phyloP scores from a whole-genome alignment of 352 stramenopile genomes.

The Aphanomyces cochlioides region DNA sequence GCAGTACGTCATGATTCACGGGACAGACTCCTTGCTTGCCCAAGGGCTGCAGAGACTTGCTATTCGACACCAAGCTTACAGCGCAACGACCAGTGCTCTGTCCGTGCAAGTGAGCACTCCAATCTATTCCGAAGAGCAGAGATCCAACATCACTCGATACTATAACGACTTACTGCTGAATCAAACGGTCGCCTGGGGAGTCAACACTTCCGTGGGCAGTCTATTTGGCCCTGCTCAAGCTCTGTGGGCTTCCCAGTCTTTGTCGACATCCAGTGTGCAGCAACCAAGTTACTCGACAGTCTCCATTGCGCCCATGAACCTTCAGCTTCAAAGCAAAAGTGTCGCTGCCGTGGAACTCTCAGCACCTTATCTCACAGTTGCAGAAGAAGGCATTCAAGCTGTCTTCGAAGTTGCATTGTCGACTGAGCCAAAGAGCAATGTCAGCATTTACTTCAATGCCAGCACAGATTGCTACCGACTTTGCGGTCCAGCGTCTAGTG shows the following conservation, averaged over 20 bases:
- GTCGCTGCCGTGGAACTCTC: conserved; percentile 69
- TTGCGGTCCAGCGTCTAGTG: conserved; percentile 35
- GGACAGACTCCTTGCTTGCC: conserved; percentile 24
- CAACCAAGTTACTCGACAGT: conserved; percentile 16
- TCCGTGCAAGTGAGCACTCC: conserved; percentile 11
- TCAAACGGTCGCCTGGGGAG: not conserved
- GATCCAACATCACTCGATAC: not conserved
- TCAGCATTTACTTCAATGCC: conserved; percentile 47
- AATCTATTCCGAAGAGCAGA: not conserved
- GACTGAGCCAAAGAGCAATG: conserved; percentile 53
- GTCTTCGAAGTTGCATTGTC: conserved; percentile 70
- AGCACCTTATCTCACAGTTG: conserved; percentile 53
- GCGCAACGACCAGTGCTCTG: not conserved
- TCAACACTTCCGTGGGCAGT: not conserved
- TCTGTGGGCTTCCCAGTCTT: not conserved
- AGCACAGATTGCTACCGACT: conserved; percentile 54
- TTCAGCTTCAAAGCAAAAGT: conserved; percentile 47
- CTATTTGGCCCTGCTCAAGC: not conserved
- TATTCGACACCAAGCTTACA: not conserved
- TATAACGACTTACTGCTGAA: conserved; percentile 15
- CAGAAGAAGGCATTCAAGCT: conserved; percentile 59
- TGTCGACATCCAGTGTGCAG: not conserved
- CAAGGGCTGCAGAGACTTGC: conserved; percentile 13
- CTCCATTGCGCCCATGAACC: conserved; percentile 28
- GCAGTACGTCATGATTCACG: conserved; percentile 26